phyloP scores from a whole-genome alignment of 2,329 filamentous ascomycete genomes.

The Alternaria ethzedia region DNA sequence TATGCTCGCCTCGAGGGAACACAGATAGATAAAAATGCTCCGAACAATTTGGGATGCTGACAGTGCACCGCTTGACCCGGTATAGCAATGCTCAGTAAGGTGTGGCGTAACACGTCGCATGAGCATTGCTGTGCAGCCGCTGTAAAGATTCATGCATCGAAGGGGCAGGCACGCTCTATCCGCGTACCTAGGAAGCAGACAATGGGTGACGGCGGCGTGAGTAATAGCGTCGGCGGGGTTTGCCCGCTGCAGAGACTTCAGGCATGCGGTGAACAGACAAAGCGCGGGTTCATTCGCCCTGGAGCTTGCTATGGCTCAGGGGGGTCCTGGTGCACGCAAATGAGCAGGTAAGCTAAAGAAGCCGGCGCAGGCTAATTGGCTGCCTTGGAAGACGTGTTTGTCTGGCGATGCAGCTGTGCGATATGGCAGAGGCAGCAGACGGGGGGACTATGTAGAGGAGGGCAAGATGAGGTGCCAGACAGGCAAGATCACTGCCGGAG shows the following conservation, averaged over 20 bases:
- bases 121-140: neutral
- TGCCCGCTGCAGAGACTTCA: conserved; percentile 28
- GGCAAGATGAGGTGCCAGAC: neutral
- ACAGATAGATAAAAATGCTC: conserved; percentile 19
- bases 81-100: neutral
- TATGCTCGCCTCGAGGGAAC: conserved; percentile 9
- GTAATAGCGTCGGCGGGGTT: conserved; percentile 25
- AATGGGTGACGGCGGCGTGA: conserved; percentile 6
- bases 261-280: conserved; percentile 17
- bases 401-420: conserved; percentile 6
- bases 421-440: neutral
- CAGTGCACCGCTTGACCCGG: neutral
- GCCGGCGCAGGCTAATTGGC: conserved; percentile 7
- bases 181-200: neutral
- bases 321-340: conserved; percentile 35
- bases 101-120: neutral
- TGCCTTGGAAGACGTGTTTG: neutral
- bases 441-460: neutral
- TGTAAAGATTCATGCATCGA: neutral
- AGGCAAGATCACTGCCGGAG: conserved; percentile 1
- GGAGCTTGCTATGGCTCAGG: conserved; percentile 8
- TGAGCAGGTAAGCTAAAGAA: conserved; percentile 28
- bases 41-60: conserved; percentile 8
- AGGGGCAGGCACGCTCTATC: neutral
- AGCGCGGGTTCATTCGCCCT: conserved; percentile 5